A percentile compares a stretch with the other conserved stretches of the same genome.
Conservation (phyloP, 495 filamentous ascomycete species). For the Oidiodendron maius region DNA sequence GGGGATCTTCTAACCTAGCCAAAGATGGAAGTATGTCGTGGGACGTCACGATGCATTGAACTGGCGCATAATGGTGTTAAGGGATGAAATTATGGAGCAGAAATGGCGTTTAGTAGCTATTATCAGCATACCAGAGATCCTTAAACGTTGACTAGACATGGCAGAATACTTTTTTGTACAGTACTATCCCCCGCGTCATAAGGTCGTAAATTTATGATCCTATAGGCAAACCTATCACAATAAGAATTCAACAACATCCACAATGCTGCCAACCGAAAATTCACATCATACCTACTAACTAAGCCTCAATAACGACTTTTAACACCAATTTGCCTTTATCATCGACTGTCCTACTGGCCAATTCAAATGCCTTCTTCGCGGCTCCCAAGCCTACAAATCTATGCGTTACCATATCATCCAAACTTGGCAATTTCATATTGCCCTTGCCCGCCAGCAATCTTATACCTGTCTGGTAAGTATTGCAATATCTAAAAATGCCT, state of each 20-base stretch:
- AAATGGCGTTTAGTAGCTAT: too few relatives aligned
- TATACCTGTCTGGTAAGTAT: slow-evolving; percentile 81
- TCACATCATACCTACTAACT: slow-evolving; percentile 2
- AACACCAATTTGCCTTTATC: slow-evolving; percentile 70
- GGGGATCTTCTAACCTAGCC: slow-evolving; percentile 15
- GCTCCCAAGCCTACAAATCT: slow-evolving; percentile 59
- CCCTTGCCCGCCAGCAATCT: slow-evolving; percentile 50
- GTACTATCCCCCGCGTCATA: too few relatives aligned
- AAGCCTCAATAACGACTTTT: slow-evolving; percentile 74
- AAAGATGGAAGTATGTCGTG: background rate
- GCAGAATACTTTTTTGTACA: too few relatives aligned
- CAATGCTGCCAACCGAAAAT: background rate
- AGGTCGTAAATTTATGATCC: too few relatives aligned
- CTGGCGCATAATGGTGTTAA: slow-evolving; percentile 12
- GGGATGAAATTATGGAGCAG: too few relatives aligned
- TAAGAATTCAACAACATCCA: too few relatives aligned
- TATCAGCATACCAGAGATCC: too few relatives aligned
- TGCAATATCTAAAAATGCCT: slow-evolving; percentile 88
- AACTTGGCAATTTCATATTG: slow-evolving; percentile 51
- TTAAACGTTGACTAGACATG: too few relatives aligned
- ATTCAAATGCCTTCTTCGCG: slow-evolving; percentile 65
- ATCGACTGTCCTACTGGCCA: slow-evolving; percentile 79
- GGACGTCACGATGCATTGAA: slow-evolving; percentile 13
- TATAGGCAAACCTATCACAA: too few relatives aligned
- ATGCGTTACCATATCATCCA: slow-evolving; percentile 72